Base-by-base conservation (phyloP, 2,329 filamentous ascomycete species). In the Arthrobotrys entomopaga region DNA sequence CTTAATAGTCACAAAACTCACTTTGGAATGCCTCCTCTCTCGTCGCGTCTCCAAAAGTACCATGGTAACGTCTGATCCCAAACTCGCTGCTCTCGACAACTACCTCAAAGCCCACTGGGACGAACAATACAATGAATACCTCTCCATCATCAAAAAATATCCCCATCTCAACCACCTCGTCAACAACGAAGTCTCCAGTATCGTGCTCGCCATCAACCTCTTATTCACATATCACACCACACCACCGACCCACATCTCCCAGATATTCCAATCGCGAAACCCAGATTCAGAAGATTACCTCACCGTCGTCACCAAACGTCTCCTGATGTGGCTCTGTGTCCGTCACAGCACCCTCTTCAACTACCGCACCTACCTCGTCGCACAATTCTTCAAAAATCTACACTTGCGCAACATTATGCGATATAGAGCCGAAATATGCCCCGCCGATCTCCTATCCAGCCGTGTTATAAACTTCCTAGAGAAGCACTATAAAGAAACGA, bases 281-380 rank as follows among this genome's bases (percentile, higher is more conserved):
- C 42, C 58, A 1, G 56, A 56, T 22, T 42, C 20, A 11, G 34
- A 58, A 13, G 38, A 26, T 50, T 20, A 20, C 3, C 42, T 58
- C 2, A 48, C 46, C 29, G 29, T 66, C 49, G 52, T 66, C 42
- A 43, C 50, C 34, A 65, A 73, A 46, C 61, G 69, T 26, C 56
- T 73, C 2, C 43, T 73, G 20, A 65, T 73, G 61, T 73, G 69
- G 69, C 49, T 73, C 10, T 73, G 69, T 20, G 40, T 65, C 40
- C 69, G 69, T n/a, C 54, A 73, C 43, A 61, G 56, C 26, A 49
- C 22, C 7, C 65, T 69, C 11, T 46, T 69, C n/a, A 20, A 61
- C 22, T n/a, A 20, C 7, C 24, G 49, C 26, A 43, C 15, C 15
- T 22, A 19, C 13, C 26, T 66, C 3, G 46, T 73, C 29, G 22